Conservation (phyloP, 2,329 filamentous ascomycete species). For the Metarhizium anisopliae region DNA sequence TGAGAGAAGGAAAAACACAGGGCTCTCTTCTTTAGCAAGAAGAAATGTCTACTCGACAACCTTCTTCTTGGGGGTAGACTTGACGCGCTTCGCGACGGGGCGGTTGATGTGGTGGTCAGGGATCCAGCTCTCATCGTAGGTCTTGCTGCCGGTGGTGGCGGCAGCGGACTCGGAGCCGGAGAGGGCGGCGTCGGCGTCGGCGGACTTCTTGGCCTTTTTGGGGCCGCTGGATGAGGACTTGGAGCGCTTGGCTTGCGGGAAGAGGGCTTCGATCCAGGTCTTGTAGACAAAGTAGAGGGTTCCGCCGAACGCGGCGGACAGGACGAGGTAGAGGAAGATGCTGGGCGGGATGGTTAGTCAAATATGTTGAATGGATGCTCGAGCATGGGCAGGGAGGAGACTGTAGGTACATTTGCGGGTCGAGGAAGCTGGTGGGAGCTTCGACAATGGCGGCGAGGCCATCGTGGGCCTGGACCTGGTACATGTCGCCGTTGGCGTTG, state of each 20-base stretch:
- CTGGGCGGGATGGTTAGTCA: constrained; percentile 35
- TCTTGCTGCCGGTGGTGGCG: constrained; percentile 59
- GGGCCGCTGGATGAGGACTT: constrained; percentile 30
- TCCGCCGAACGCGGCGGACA: constrained; percentile 67
- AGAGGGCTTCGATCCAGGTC: constrained; percentile 93
- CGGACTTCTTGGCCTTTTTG: constrained; percentile 56
- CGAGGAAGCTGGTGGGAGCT: constrained; percentile 81
- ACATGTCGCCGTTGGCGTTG: constrained; percentile 57
- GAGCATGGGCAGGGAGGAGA: background rate
- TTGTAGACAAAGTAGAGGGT: constrained; percentile 95
- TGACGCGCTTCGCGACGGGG: constrained; percentile 61
- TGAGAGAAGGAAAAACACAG: background rate
- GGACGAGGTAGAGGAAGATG: constrained; percentile 95
- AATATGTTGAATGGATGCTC: background rate
- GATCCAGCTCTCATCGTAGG: constrained; percentile 91
- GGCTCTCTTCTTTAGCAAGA: background rate
- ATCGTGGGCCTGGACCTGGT: constrained; percentile 73
- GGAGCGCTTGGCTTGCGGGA: constrained; percentile 77
- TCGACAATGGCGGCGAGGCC: constrained; percentile 81
- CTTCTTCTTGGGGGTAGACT: constrained; percentile 45
- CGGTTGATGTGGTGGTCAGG: constrained; percentile 82
- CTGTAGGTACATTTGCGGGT: constrained; percentile 74
- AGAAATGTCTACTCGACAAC: constrained; percentile 17
- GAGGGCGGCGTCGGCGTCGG: constrained; percentile 51
- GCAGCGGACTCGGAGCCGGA: constrained; percentile 64